A percentile compares a stretch with the other conserved stretches of the same genome.
phyloP scores from a whole-genome alignment of 208 protist species.

The Balamuthia mandrillaris region DNA sequence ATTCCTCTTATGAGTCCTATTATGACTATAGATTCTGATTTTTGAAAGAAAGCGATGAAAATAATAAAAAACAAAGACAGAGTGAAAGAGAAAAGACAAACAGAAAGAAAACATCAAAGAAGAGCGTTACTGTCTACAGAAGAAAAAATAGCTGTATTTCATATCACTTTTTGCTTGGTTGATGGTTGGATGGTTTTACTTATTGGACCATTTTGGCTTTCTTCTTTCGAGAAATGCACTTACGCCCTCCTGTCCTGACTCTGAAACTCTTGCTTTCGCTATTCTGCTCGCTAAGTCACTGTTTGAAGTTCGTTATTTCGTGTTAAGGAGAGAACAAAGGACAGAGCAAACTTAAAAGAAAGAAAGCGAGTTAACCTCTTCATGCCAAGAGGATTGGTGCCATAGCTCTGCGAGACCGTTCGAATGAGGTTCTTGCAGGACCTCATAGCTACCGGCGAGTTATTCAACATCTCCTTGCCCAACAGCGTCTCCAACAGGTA shows the following conservation, averaged over 20 bases:
- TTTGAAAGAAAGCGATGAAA: too few species aligned
- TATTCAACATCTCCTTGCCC: slow-evolving; percentile 32
- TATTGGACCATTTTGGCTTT: too few species aligned
- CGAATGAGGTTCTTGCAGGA: slow-evolving; percentile 25
- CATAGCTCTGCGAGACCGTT: background rate
- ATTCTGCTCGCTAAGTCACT: slow-evolving; percentile 45
- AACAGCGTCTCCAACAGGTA: background rate
- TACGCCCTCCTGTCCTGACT: slow-evolving; percentile 29
- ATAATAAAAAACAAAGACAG: too few species aligned
- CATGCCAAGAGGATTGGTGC: background rate
- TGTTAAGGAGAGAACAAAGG: background rate
- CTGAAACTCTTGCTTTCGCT: slow-evolving; percentile 22
- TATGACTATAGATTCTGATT: too few species aligned
- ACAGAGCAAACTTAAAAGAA: background rate
- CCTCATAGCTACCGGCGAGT: slow-evolving; percentile 21
- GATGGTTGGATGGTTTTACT: too few species aligned
- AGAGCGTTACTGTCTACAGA: too few species aligned
- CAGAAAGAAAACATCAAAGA: too few species aligned
- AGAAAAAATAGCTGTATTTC: too few species aligned
- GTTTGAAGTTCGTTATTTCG: too few species aligned
- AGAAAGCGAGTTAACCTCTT: background rate
- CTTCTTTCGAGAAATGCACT: slow-evolving; percentile 44
- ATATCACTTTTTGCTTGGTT: too few species aligned
- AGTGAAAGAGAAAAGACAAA: too few species aligned
- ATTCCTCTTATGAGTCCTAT: too few species aligned